Base-by-base conservation (phyloP, 1,284 basidiomycete genomes). In the Moniliella sp. region DNA sequence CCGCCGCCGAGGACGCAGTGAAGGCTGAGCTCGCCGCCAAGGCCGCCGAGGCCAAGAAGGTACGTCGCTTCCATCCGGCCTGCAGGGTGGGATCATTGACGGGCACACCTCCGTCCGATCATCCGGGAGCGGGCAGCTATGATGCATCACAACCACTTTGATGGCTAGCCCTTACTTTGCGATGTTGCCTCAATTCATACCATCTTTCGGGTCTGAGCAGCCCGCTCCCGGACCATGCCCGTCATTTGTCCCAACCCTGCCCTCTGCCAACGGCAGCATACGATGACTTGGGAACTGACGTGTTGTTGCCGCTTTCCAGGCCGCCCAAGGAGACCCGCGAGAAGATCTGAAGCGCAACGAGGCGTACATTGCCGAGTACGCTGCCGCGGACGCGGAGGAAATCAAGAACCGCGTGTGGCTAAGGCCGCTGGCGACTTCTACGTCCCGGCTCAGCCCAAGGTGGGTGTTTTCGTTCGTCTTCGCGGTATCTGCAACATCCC, bases 331-430 rank as follows among this genome's bases (percentile, higher is more conserved):
- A 44, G 84, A 88, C 72, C 77, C 88, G 67, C 79, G 78, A 66
- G 77, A 93, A 63, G 76, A 94, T 70, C 97, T 97, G 77, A 97
- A 97, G 77, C 81, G 91, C 43, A 91, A 91, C 34, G 91, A 97
- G 67, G 68, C 78, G 49, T 94, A 94, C 66, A 84, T 93, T 54
- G 91, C 93, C 72, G 88, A 94, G 69, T 94, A 94, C 67, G 66
- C 77, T 40, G 49, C 69, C 41, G 75, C 76, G 67, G 91, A 99
- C 74, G 76, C 74, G 67, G 91, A 97, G 69, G 83, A 93, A 70
- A 74, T 97, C 64, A 77, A 83, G 48, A 68, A 94, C 62, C 86
- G 83, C 76, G 88, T 43, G 78, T 74, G 62, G 88, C 88, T 45
- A 78, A 86, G 64, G 67, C 77, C 58, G 69, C 79, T 43, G 86